Evolutionary conservation across 2,329 filamentous ascomycete species (phyloP).

Genomic region (Monosporascus ibericus): DNA sequence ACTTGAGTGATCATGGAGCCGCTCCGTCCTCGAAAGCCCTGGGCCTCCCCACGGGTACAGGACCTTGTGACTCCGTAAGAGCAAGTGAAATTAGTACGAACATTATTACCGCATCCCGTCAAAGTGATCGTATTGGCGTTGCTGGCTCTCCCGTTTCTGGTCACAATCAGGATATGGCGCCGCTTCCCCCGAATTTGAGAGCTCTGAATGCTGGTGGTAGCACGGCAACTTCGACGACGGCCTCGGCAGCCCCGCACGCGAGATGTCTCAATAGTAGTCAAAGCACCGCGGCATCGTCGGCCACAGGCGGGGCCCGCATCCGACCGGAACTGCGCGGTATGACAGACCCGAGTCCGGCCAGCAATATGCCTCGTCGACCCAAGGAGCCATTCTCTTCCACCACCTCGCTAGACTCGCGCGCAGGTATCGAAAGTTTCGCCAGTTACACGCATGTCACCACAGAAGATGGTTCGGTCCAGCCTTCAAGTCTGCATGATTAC

Average conservation of each 20-base stretch:
- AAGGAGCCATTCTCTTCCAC: neutral
- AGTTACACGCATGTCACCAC: neutral
- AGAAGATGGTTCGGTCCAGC: neutral
- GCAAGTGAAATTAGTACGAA: neutral
- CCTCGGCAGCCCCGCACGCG: no score
- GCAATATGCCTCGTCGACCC: neutral
- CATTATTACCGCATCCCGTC: neutral
- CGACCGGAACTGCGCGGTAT: neutral
- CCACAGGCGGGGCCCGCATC: neutral
- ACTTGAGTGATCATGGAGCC: neutral
- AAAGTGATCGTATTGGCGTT: neutral
- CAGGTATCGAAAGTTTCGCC: neutral
- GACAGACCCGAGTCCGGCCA: neutral
- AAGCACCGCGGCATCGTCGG: no score
- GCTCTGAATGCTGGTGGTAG: neutral
- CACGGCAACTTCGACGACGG: neutral
- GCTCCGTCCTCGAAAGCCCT: neutral
- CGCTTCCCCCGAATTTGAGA: neutral
- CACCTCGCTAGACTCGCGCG: neutral
- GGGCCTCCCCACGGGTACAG: neutral
- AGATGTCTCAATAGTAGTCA: no score
- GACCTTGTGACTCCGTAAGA: neutral
- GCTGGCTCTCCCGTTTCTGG: neutral
- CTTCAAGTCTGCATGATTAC: neutral
- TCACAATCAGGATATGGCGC: neutral